These are phyloP conservation scores for Lignosus rhinocerotis DNA, from an alignment of 1,284 basidiomycete species.

Conservation along the genomic window DNA sequence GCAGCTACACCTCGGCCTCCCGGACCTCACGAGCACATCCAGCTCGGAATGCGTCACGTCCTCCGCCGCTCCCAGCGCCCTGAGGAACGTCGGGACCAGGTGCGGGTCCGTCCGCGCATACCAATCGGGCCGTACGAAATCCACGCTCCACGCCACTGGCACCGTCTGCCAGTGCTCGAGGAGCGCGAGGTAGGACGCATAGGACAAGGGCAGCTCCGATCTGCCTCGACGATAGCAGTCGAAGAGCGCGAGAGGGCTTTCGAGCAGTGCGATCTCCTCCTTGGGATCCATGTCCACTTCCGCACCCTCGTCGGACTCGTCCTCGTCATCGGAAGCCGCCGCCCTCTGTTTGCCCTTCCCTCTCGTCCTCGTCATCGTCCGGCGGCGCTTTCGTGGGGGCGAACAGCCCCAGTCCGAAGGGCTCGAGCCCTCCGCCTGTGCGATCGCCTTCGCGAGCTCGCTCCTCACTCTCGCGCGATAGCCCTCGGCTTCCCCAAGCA, in stretches of 20 bases:
- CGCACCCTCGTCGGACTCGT: background rate
- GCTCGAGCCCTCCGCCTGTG: background rate
- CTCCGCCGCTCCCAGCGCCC: background rate
- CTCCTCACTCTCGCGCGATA: background rate
- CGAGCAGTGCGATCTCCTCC: background rate
- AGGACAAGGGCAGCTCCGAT: background rate
- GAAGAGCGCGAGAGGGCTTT: background rate
- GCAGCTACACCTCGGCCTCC: background rate
- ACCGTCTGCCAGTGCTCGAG: background rate
- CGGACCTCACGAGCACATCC: background rate
- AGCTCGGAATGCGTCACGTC: background rate
- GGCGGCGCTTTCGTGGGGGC: too few species aligned
- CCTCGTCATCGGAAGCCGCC: background rate
- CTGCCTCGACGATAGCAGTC: background rate
- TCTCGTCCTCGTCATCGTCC: background rate
- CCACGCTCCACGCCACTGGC: background rate
- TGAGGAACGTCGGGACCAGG: background rate
- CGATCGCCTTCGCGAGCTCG: background rate
- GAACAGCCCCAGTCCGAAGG: background rate
- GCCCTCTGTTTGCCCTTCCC: background rate
- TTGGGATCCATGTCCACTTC: background rate
- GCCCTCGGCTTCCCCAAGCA: background rate
- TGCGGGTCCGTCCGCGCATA: background rate
- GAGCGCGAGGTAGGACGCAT: background rate
- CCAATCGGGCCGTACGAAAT: background rate